phyloP scores from a whole-genome alignment of 441 rosid genomes.

The Jatropha podagrica region DNA sequence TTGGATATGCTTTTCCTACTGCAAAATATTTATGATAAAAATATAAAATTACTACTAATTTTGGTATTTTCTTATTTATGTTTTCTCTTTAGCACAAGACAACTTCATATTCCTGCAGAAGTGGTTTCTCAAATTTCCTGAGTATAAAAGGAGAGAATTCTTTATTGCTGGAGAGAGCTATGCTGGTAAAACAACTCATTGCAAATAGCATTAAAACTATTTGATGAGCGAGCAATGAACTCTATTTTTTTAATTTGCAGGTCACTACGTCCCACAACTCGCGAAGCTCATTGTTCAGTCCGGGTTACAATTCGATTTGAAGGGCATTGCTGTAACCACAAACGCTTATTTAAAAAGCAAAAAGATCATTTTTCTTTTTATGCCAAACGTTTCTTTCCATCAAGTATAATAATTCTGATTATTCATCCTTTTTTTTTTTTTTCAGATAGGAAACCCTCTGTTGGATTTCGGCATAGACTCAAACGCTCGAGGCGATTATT shows the following conservation, averaged over 20 bases:
- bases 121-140: conserved; percentile 40
- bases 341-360: too few relatives aligned
- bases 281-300: conserved; percentile 39
- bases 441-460: conserved; percentile 44
- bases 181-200: conserved; percentile 28
- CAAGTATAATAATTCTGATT: too few relatives aligned
- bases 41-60: too few relatives aligned
- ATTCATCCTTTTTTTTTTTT: background rate
- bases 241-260: conserved; percentile 13
- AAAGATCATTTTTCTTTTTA: too few relatives aligned
- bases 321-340: conserved; percentile 48
- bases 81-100: conserved; percentile 34
- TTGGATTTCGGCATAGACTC: conserved; percentile 34
- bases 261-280: conserved; percentile 58
- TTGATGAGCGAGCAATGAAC: too few relatives aligned
- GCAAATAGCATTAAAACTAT: too few relatives aligned
- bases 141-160: conserved; percentile 36
- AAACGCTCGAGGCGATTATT: conserved; percentile 38
- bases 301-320: conserved; percentile 32
- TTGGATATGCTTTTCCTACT: too few relatives aligned
- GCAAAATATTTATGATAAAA: too few relatives aligned
- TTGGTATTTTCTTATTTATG: too few relatives aligned
- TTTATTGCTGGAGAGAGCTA: conserved; percentile 54
- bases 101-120: conserved; percentile 38
- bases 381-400: too few relatives aligned